Evolutionary conservation across 202 grass and related monocot genomes (phyloP).

Genomic region (Dendrocalamus latiflorus): DNA sequence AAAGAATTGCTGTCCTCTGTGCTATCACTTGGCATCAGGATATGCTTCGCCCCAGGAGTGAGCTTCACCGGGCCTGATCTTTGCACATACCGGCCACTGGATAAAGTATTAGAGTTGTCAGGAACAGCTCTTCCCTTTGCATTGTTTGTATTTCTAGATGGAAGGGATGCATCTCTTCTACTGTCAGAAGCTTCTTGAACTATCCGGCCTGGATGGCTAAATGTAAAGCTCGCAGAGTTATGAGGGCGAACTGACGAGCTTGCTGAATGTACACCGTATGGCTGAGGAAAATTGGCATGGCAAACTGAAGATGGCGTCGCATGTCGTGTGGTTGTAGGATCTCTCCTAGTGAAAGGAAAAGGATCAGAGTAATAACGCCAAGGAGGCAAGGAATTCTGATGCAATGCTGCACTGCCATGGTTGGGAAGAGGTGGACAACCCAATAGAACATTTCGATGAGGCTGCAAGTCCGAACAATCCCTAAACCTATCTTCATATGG

Average conservation of each 20-base stretch:
- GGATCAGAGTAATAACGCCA: conserved; percentile 27
- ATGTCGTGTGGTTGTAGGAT: background rate
- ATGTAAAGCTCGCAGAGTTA: background rate
- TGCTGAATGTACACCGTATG: conserved; percentile 28
- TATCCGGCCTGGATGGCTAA: background rate
- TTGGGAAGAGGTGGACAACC: conserved; percentile 28
- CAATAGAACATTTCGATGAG: conserved; percentile 2
- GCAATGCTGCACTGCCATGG: conserved; percentile 12
- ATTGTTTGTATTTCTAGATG: conserved; percentile 21
- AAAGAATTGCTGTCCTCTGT: conserved; percentile 21
- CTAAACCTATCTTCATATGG: conserved; percentile 14
- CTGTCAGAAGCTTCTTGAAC: conserved; percentile 16
- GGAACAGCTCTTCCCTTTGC: conserved; percentile 13
- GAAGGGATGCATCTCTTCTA: background rate
- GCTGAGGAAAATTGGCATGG: conserved; percentile 15
- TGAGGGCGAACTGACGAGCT: conserved; percentile 1
- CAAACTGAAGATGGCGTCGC: conserved; percentile 16
- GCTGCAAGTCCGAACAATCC: background rate
- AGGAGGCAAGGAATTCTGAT: conserved; percentile 2
- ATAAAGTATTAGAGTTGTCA: conserved; percentile 9
- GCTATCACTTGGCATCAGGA: conserved; percentile 45
- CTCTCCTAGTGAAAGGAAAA: conserved; percentile 1
- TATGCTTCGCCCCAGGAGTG: conserved; percentile 53
- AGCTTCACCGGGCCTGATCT: conserved; percentile 61
- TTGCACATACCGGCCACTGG: conserved; percentile 10